These are phyloP conservation scores for Tuber melanosporum DNA, from an alignment of 495 filamentous ascomycete genomes.

Conservation along the genomic window DNA sequence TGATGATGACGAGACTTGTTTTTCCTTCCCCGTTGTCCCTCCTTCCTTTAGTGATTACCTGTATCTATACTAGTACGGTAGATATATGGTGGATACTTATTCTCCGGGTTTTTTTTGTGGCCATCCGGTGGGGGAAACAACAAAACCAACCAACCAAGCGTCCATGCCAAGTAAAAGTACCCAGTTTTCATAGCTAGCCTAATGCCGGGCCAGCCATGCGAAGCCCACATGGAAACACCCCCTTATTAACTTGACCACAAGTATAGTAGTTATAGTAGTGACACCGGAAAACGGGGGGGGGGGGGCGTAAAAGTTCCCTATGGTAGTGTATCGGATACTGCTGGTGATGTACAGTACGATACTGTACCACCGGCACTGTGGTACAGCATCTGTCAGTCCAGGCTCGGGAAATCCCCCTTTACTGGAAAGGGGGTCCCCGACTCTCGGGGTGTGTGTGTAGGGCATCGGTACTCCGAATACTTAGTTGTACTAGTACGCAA, in stretches of 20 bases:
- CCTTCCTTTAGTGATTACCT: neutral
- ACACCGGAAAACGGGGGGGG: neutral
- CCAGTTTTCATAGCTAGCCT: neutral
- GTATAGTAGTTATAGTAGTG: neutral
- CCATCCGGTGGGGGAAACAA: neutral
- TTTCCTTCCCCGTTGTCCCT: neutral
- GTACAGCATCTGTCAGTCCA: neutral
- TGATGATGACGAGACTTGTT: neutral
- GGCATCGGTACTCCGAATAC: neutral
- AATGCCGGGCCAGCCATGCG: neutral
- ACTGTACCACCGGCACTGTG: no score
- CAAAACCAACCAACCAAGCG: neutral
- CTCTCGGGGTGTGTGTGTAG: neutral
- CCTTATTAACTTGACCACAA: neutral
- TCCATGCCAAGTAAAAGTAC: neutral
- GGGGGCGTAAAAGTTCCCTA: no score
- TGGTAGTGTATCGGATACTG: neutral
- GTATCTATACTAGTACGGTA: no score
- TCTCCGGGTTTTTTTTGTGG: neutral
- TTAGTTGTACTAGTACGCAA: neutral
- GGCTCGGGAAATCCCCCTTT: neutral
- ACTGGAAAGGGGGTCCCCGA: neutral
- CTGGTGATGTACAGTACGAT: neutral
- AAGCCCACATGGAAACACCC: neutral
- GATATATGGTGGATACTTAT: neutral